Evolutionary conservation across 768 basidiomycete genomes (phyloP).

Genomic region (Cystofilobasidium capitatum): DNA sequence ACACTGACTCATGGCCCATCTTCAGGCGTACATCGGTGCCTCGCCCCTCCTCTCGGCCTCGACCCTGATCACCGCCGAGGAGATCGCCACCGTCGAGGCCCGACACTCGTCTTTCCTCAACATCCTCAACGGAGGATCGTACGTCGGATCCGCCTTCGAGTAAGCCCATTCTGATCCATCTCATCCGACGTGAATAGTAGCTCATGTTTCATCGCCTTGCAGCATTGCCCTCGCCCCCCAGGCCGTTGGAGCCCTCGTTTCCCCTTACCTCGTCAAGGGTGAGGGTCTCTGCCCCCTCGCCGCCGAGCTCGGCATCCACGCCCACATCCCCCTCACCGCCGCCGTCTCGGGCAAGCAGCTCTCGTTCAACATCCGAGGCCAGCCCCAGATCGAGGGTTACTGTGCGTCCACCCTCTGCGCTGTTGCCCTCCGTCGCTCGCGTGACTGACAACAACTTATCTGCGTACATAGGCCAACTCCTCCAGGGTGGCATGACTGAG

Average conservation of each 20-base stretch:
- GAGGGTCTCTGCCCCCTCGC: conserved; percentile 17
- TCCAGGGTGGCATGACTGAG: conserved; percentile 52
- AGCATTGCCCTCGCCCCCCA: conserved; percentile 49
- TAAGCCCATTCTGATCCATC: too few relatives aligned
- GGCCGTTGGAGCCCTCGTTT: conserved; percentile 27
- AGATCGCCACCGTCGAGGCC: conserved; percentile 68
- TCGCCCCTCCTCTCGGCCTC: conserved; percentile 56
- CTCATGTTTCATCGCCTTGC: too few relatives aligned
- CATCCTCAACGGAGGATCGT: conserved; percentile 50
- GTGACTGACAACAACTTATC: too few relatives aligned
- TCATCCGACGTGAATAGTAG: too few relatives aligned
- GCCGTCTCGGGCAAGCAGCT: background rate
- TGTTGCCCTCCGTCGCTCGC: too few relatives aligned
- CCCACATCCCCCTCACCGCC: conserved; percentile 28
- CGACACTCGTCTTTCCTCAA: conserved; percentile 73
- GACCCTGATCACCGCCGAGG: conserved; percentile 56
- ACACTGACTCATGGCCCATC: background rate
- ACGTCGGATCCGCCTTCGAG: conserved; percentile 65
- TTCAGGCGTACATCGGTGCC: conserved; percentile 54
- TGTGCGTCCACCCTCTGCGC: too few relatives aligned
- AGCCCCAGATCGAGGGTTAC: conserved; percentile 17
- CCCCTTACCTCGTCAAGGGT: conserved; percentile 28
- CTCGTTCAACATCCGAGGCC: conserved; percentile 5
- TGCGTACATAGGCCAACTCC: conserved; percentile 77
- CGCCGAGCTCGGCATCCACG: background rate